Conservation (phyloP, 805 yeast genomes). For the Wickerhamiella kurtzmanii region DNA sequence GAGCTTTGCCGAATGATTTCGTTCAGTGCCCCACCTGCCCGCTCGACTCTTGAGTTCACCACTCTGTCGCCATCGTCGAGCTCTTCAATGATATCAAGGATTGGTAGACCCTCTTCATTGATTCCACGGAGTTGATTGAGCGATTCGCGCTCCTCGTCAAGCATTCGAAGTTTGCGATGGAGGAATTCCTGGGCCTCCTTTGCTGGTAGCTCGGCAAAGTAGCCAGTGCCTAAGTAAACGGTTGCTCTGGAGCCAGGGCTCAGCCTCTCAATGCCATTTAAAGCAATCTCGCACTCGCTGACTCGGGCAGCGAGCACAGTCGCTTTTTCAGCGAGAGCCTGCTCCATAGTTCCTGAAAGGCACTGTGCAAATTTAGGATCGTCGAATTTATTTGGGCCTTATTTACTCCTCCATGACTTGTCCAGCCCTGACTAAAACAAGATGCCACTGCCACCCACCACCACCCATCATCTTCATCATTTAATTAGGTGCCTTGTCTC, state of each 20-base stretch:
- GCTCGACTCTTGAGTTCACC: slow-evolving; percentile 33
- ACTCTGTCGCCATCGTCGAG: slow-evolving; percentile 76
- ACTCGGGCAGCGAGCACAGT: slow-evolving; percentile 3
- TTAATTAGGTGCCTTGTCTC: no score
- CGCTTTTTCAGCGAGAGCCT: slow-evolving; percentile 2
- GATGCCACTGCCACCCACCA: no score
- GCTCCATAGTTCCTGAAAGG: no score
- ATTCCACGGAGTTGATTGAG: slow-evolving; percentile 13
- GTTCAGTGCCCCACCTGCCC: slow-evolving; percentile 17
- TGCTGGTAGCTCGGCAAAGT: slow-evolving; percentile 18
- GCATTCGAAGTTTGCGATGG: slow-evolving; percentile 7
- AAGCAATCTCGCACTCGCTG: slow-evolving; percentile 8
- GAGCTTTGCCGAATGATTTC: neutral
- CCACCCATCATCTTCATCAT: no score
- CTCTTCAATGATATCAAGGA: slow-evolving; percentile 74
- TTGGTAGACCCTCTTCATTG: slow-evolving; percentile 41
- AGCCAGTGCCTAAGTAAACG: slow-evolving; percentile 23
- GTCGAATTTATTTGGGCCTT: neutral
- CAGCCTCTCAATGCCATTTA: neutral
- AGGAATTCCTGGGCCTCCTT: slow-evolving; percentile 16
- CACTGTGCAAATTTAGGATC: no score
- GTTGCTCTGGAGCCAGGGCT: slow-evolving; percentile 6
- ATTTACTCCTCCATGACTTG: neutral
- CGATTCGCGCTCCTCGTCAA: slow-evolving; percentile 11
- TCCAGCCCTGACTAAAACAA: neutral